Evolutionary conservation across 208 protist genomes (phyloP).

Genomic region (Vickermania spadyakhi): DNA sequence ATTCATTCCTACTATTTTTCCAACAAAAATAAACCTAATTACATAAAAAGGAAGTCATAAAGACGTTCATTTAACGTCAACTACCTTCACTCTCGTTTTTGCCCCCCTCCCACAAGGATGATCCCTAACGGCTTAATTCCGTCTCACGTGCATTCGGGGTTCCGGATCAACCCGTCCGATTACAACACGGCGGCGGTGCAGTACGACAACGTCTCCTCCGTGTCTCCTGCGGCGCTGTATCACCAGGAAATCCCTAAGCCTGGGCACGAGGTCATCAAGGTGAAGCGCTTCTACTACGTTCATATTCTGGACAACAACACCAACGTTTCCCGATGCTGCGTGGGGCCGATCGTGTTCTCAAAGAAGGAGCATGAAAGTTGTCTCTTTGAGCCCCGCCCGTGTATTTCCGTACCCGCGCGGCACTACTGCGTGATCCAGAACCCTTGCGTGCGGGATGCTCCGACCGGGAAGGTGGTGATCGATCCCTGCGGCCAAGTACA

Average conservation of each 20-base stretch:
- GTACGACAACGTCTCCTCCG: background rate
- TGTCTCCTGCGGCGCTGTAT: background rate
- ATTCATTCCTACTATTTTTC: background rate
- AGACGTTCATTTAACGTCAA: no score
- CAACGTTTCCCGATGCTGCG: conserved; percentile 65
- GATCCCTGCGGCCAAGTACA: conserved; percentile 55
- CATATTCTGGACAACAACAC: conserved; percentile 94
- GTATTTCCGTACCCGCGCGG: conserved; percentile 49
- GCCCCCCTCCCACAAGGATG: background rate
- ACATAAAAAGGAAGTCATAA: background rate
- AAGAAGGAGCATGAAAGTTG: conserved; percentile 88
- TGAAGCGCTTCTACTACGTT: conserved; percentile 90
- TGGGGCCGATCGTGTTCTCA: conserved; percentile 91
- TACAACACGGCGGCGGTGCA: background rate
- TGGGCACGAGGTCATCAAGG: conserved; percentile 63
- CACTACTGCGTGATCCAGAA: conserved; percentile 71
- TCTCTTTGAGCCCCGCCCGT: conserved; percentile 76
- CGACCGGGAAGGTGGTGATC: conserved; percentile 30
- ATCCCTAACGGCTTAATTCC: background rate
- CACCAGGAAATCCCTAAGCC: background rate
- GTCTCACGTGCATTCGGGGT: background rate
- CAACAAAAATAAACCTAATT: background rate
- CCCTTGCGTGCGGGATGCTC: conserved; percentile 37
- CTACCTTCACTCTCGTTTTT: no score
- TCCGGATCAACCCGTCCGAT: background rate